A percentile compares a stretch with the other conserved stretches of the same genome.
These are phyloP conservation scores for Pleurotus tuoliensis DNA, from an alignment of 768 basidiomycete species.

Conservation along the genomic window DNA sequence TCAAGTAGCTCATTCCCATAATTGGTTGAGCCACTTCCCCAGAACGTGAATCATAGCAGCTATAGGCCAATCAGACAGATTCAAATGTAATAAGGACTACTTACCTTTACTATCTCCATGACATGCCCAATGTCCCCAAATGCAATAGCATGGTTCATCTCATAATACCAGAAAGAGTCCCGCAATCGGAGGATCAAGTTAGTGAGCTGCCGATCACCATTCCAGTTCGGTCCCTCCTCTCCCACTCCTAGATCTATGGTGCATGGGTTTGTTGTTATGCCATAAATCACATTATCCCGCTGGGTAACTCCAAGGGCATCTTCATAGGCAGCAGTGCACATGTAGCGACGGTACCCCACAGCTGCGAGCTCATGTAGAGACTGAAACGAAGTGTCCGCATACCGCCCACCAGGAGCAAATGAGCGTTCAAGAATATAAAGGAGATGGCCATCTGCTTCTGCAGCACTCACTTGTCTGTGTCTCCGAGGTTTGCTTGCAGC, in stretches of 20 bases:
- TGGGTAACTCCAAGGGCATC: background rate
- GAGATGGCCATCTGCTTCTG: background rate
- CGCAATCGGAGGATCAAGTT: conserved; percentile 18
- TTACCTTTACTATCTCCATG: conserved; percentile 24
- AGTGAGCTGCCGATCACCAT: conserved; percentile 20
- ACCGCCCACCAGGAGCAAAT: background rate
- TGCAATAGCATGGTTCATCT: conserved; percentile 18
- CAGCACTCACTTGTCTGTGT: background rate
- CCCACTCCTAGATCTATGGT: no score
- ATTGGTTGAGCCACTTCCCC: conserved; percentile 14
- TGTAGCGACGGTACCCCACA: conserved; percentile 7
- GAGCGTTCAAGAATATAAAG: background rate
- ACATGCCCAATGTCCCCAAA: conserved; percentile 27
- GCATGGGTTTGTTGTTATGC: background rate
- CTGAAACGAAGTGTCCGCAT: background rate
- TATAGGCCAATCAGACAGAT: background rate
- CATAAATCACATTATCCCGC: background rate
- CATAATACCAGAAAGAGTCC: conserved; percentile 17
- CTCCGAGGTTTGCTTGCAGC: no score
- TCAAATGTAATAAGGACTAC: background rate
- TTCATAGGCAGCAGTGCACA: conserved; percentile 7
- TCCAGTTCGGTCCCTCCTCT: background rate
- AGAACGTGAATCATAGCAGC: conserved; percentile 14
- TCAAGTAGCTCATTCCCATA: conserved; percentile 18
- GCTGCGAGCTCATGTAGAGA: background rate